A percentile compares a stretch with the other conserved stretches of the same genome.
Conservation (phyloP, 257 asterid species). For the Forsythia viridissima region DNA sequence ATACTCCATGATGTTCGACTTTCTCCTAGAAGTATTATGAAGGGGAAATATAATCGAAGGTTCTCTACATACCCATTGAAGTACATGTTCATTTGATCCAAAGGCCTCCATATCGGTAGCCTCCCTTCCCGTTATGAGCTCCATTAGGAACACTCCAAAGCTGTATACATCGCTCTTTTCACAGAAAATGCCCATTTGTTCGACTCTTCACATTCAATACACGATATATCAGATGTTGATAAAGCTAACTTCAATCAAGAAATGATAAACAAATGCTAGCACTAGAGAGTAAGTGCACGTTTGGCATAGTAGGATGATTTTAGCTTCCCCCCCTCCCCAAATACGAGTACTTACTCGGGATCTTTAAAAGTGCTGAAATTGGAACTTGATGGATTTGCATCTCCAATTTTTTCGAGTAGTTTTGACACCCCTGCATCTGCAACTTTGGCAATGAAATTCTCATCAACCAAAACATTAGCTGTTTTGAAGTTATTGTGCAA, state of each 20-base stretch:
- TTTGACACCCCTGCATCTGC: slow-evolving; percentile 64
- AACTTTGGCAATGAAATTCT: slow-evolving; percentile 71
- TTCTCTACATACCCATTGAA: slow-evolving; percentile 58
- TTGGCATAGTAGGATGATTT: not conserved
- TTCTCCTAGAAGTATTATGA: not conserved
- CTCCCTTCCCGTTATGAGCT: slow-evolving; percentile 66
- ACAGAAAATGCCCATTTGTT: slow-evolving; percentile 14
- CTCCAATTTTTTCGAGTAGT: slow-evolving; percentile 46
- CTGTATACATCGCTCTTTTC: slow-evolving; percentile 65
- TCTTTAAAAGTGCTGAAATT: slow-evolving; percentile 47
- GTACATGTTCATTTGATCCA: slow-evolving; percentile 40
- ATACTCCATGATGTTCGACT: not conserved
- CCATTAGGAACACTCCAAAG: slow-evolving; percentile 70
- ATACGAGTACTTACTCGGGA: slow-evolving; percentile 58
- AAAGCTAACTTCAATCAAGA: not conserved
- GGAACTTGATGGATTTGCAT: slow-evolving; percentile 48
- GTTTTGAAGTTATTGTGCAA: slow-evolving; percentile 69
- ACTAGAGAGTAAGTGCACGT: not conserved
- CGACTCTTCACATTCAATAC: slow-evolving; percentile 38
- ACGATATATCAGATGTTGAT: slow-evolving; percentile 1
- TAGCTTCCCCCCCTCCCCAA: too few relatives aligned
- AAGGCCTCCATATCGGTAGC: slow-evolving; percentile 41
- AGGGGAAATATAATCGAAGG: not conserved
- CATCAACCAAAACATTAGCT: slow-evolving; percentile 77
- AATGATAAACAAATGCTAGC: not conserved